phyloP scores from a whole-genome alignment of 2,329 filamentous ascomycete genomes.

The Colletotrichum cuscutae region DNA sequence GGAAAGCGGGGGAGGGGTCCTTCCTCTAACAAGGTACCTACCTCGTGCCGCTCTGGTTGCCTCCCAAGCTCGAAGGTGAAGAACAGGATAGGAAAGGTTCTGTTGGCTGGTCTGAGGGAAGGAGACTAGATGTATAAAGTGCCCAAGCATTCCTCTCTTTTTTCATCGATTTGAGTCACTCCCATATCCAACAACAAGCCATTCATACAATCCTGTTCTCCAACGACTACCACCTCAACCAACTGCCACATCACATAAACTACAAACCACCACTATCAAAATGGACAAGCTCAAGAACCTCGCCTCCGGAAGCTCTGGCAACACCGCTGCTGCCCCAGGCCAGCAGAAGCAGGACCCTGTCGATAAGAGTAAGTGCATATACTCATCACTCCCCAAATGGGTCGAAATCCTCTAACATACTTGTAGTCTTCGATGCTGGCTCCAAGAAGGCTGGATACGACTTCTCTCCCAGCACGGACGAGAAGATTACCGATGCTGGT shows the following conservation, averaged over 20 bases:
- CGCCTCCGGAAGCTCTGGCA: constrained; percentile 1
- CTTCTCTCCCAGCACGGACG: constrained; percentile 46
- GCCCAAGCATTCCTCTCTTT: background rate
- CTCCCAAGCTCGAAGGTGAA: too few species aligned
- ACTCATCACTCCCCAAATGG: background rate
- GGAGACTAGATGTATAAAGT: background rate
- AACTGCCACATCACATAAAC: too few species aligned
- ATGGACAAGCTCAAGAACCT: constrained; percentile 32
- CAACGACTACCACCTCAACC: too few species aligned
- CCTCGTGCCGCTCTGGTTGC: background rate
- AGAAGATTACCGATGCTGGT: constrained; percentile 52
- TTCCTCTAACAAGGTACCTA: background rate
- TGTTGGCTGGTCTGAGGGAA: background rate
- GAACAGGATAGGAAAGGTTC: too few species aligned
- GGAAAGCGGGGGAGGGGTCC: background rate
- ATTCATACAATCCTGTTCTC: too few species aligned
- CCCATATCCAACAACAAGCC: too few species aligned
- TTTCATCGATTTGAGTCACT: too few species aligned
- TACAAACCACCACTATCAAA: background rate
- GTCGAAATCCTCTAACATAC: background rate
- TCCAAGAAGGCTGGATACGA: constrained; percentile 49
- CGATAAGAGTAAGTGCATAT: constrained; percentile 48
- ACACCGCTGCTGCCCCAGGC: constrained; percentile 5
- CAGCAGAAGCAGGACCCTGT: constrained; percentile 46
- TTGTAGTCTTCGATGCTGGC: constrained; percentile 43